Evolutionary conservation across 352 stramenopile genomes (phyloP).

Genomic region (Phytopythium litorale): DNA sequence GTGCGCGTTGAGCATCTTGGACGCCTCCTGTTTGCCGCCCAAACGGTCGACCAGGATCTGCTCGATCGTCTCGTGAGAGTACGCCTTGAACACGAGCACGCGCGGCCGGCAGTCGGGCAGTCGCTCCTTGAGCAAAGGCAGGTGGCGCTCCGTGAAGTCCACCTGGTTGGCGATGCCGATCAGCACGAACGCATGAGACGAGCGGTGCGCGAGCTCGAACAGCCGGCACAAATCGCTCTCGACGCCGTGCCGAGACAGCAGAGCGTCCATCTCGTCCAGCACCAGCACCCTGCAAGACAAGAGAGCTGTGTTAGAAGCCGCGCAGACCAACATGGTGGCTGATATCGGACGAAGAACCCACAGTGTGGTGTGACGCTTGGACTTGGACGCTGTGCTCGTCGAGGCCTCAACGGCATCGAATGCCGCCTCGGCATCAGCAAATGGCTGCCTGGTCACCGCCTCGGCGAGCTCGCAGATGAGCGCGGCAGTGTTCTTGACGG

Average conservation of each 20-base stretch:
- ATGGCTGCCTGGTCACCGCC: conserved; percentile 42
- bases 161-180: conserved; percentile 84
- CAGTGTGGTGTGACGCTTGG: conserved; percentile 46
- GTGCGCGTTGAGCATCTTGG: conserved; percentile 59
- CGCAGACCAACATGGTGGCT: neutral
- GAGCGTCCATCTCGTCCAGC: conserved; percentile 78
- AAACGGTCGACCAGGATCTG: conserved; percentile 70
- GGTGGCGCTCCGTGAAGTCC: conserved; percentile 79
- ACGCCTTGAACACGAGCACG: conserved; percentile 79
- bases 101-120: conserved; percentile 46
- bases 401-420: conserved; percentile 64
- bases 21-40: conserved; percentile 33
- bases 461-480: conserved; percentile 61
- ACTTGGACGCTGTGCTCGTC: conserved; percentile 23
- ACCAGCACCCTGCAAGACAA: conserved; percentile 45
- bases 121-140: conserved; percentile 51
- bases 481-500: conserved; percentile 36
- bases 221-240: conserved; percentile 70
- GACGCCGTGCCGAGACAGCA: conserved; percentile 61
- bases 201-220: conserved; percentile 71
- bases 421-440: conserved; percentile 36
- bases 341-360: conserved; percentile 9
- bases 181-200: conserved; percentile 60
- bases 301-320: neutral
- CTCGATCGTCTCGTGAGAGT: conserved; percentile 74